A percentile compares a stretch with the other conserved stretches of the same genome.
phyloP scores from a whole-genome alignment of 2,329 filamentous ascomycete genomes.

The Colletotrichum australisinense region DNA sequence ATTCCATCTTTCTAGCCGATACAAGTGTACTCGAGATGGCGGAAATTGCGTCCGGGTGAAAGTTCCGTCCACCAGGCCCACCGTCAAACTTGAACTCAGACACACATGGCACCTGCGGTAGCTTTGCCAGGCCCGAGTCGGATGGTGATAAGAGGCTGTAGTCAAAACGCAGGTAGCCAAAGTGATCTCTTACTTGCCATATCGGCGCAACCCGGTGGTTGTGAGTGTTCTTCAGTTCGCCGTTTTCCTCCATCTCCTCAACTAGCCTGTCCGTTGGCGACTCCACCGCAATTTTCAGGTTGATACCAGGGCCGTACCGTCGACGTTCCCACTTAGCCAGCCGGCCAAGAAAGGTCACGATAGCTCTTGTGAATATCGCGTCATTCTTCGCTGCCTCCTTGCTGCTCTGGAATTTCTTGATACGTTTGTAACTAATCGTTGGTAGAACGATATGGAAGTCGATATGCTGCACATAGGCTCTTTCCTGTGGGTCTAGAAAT shows the following conservation, averaged over 20 bases:
- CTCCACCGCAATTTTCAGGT: not conserved
- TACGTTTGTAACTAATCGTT: not conserved
- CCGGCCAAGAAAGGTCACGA: not conserved
- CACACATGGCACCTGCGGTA: slow-evolving; percentile 6
- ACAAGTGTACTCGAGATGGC: not conserved
- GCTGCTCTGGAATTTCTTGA: not conserved
- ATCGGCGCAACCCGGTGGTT: not conserved
- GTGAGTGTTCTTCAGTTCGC: not conserved
- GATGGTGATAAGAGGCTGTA: not conserved
- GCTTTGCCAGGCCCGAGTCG: not conserved
- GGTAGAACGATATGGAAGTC: not conserved
- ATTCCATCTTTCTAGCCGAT: slow-evolving; percentile 1
- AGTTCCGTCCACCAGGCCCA: not conserved
- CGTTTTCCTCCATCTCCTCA: not conserved
- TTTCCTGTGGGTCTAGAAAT: not conserved
- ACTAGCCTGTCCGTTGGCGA: not conserved
- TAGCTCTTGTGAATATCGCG: not conserved
- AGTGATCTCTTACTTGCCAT: not conserved
- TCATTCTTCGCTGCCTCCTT: not conserved
- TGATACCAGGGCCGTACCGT: not conserved
- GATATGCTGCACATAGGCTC: not conserved
- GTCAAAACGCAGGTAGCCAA: not conserved
- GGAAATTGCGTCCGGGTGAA: not conserved
- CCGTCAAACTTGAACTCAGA: not conserved
- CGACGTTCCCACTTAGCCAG: not conserved